Conservation (phyloP, 345 rosid genomes). For the Carallia pectinifolia region DNA sequence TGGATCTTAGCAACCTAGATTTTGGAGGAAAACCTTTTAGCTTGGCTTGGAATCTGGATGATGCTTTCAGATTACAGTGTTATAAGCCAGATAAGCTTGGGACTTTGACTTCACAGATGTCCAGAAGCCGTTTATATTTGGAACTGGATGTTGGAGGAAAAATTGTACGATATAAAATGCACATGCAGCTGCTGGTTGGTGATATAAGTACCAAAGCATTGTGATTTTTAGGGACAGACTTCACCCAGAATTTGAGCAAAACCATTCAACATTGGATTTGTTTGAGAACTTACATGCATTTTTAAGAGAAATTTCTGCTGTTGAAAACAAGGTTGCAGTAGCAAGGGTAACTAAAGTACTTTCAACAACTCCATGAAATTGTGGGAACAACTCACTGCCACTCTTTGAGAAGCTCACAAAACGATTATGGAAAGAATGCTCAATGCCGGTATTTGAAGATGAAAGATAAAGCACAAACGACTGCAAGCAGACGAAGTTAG, state of each 20-base stretch:
- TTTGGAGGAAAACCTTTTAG: constrained; percentile 24
- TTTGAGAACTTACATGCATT: constrained; percentile 27
- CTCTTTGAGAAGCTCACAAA: too few species aligned
- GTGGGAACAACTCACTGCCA: too few species aligned
- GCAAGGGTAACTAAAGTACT: background rate
- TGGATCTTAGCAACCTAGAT: too few species aligned
- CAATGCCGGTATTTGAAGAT: too few species aligned
- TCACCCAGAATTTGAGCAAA: constrained; percentile 32
- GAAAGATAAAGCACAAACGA: too few species aligned
- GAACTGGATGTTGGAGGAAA: too few species aligned
- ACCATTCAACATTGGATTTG: constrained; percentile 35
- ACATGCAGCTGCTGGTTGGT: constrained; percentile 49
- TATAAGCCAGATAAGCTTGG: too few species aligned
- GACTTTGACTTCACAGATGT: too few species aligned
- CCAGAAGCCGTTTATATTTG: too few species aligned
- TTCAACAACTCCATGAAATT: background rate
- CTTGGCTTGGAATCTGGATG: constrained; percentile 39
- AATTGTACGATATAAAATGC: constrained; percentile 26
- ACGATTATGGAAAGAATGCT: too few species aligned
- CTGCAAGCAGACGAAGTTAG: too few species aligned
- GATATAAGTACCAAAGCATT: constrained; percentile 39
- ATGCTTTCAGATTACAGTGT: constrained; percentile 30
- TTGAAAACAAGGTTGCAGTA: background rate
- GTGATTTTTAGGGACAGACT: constrained; percentile 32
- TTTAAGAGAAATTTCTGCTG: background rate